These are phyloP conservation scores for Hypoxylon sp. DNA, from an alignment of 2,329 filamentous ascomycete genomes.

Conservation along the genomic window DNA sequence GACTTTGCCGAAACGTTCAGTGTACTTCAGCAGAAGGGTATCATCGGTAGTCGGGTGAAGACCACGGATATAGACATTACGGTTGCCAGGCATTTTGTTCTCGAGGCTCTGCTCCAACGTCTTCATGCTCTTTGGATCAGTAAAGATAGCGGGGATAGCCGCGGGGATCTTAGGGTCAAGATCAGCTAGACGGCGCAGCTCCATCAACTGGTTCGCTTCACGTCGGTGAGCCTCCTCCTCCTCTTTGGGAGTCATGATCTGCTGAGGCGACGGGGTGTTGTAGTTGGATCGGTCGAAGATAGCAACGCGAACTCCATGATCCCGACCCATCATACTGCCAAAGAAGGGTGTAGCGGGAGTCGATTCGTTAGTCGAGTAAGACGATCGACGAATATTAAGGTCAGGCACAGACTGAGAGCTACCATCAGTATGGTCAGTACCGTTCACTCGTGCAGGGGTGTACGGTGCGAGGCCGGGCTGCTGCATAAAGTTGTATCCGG, in stretches of 20 bases:
- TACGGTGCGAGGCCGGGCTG: constrained; percentile 51
- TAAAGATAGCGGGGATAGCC: constrained; percentile 90
- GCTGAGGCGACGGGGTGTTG: constrained; percentile 74
- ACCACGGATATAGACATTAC: constrained; percentile 97
- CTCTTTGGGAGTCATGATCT: constrained; percentile 59
- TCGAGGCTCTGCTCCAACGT: constrained; percentile 93
- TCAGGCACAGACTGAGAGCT: constrained; percentile 67
- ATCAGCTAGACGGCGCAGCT: constrained; percentile 62
- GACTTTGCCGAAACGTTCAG: constrained; percentile 89
- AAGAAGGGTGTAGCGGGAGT: constrained; percentile 75
- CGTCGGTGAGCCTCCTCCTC: constrained; percentile 55
- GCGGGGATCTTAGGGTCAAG: constrained; percentile 86
- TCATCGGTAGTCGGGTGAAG: constrained; percentile 96
- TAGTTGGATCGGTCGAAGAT: constrained; percentile 73
- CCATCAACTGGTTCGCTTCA: not conserved
- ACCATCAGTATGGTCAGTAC: constrained; percentile 60
- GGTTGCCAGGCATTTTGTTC: constrained; percentile 90
- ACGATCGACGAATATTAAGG: constrained; percentile 74
- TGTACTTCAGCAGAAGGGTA: constrained; percentile 84
- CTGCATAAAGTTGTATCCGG: constrained; percentile 44
- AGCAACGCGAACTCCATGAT: constrained; percentile 69
- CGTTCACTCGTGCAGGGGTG: constrained; percentile 63
- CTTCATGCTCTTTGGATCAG: constrained; percentile 85
- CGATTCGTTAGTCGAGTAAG: constrained; percentile 76
- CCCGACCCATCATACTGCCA: constrained; percentile 67